These are phyloP conservation scores for Neolecta irregularis DNA, from an alignment of 1,139 yeast species.

Conservation along the genomic window DNA sequence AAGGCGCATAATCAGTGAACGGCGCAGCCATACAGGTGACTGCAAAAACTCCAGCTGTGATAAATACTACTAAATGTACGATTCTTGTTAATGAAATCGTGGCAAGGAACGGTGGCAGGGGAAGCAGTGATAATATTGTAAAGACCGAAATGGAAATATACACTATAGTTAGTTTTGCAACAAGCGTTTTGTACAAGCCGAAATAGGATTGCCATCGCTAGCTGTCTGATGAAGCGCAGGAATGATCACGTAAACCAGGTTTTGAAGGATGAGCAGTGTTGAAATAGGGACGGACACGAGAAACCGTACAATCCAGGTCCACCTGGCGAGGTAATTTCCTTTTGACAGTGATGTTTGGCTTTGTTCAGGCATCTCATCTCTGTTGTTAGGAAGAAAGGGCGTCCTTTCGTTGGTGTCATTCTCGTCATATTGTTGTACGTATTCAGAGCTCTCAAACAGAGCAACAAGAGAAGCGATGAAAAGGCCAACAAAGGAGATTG, in stretches of 20 bases:
- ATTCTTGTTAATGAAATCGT: conserved; percentile 8
- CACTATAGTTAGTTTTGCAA: no score
- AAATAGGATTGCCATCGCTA: conserved; percentile 14
- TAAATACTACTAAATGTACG: conserved; percentile 14
- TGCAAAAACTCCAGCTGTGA: conserved; percentile 15
- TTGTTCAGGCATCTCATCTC: conserved; percentile 7
- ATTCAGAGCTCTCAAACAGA: conserved; percentile 9
- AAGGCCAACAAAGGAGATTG: conserved; percentile 9
- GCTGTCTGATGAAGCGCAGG: conserved; percentile 17
- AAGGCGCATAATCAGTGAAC: conserved; percentile 15
- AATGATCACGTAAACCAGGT: conserved; percentile 14
- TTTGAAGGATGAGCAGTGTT: conserved; percentile 14
- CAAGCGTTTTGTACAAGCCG: no score
- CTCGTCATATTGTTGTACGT: conserved; percentile 9
- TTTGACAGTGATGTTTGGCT: conserved; percentile 6
- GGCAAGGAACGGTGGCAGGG: conserved; percentile 13
- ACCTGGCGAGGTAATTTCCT: conserved; percentile 9
- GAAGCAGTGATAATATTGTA: conserved; percentile 10
- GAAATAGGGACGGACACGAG: conserved; percentile 9
- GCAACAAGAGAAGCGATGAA: no score
- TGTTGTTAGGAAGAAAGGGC: conserved; percentile 6
- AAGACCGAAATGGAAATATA: conserved; percentile 3
- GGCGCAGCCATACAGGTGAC: conserved; percentile 14
- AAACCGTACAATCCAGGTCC: conserved; percentile 10
- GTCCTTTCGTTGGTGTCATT: conserved; percentile 6